Base-by-base conservation (phyloP, 225 moss, liverwort and hornwort genomes). In the Bryum argenteum region DNA sequence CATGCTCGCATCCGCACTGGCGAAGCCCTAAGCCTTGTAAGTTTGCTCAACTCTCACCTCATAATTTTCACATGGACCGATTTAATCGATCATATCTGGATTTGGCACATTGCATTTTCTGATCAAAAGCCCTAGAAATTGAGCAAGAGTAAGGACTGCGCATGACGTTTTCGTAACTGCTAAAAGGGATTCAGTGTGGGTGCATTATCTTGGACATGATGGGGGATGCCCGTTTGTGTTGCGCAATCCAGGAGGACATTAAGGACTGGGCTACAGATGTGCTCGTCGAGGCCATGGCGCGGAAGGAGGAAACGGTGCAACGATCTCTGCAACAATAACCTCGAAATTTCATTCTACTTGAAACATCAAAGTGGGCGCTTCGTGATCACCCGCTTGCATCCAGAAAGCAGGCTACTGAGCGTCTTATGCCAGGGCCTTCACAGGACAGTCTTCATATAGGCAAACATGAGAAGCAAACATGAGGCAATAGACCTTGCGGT, bases 221-320 rank as follows among this genome's bases (percentile, higher is more conserved):
- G 42, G 24, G 56, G 7, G 33, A 22, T 72, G 11, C 37, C 42
- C 54, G 67, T 43, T 8, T 76, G 69, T 66, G 58, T 7, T 58
- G 17, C 28, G 22, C 37, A 16, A 19, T 57, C 58, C 81, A 94
- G 93, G 93, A 95, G 81, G 95, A 95, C 66, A 73, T 88, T 19
- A 95, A 88, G 82, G 89, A 95, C 72, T 95, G 93, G 95, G 95
- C 89, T 24, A 78, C 62, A 18, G 92, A 95, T 79, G 91, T 95
- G 42, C 80, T 95, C 38, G 80, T 87, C 2, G 92, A 95, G 53
- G 78, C 86, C 48, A 86, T 95, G 81, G 83, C 80, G 66, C 89
- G 84, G 70, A 95, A 95, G 70, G 95, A 95, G 70, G 95, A 95
- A 56, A 85, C 89, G 16, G 69, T 91, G 63, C 83, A 71, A 64